A percentile compares a stretch with the other conserved stretches of the same genome.
Evolutionary conservation across 2,329 filamentous ascomycete species (phyloP).

Genomic region (Fusarium verrucosum): DNA sequence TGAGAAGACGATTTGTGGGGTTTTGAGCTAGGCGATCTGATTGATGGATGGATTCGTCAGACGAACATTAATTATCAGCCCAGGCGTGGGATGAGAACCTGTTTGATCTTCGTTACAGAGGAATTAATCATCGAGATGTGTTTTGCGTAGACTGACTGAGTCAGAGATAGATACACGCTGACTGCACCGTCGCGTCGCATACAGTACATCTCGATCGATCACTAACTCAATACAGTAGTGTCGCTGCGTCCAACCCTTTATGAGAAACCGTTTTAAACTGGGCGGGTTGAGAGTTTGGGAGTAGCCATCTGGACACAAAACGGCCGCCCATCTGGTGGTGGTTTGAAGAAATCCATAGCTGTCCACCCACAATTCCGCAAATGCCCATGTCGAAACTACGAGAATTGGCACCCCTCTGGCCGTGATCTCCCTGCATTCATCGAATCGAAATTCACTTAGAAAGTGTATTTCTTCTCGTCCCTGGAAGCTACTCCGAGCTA

Average conservation of each 20-base stretch:
- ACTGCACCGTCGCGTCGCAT: not conserved
- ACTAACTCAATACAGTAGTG: not conserved
- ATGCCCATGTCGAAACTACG: constrained; percentile 1
- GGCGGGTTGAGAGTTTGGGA: not conserved
- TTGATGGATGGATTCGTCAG: not conserved
- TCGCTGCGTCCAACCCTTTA: constrained; percentile 15
- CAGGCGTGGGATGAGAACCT: constrained; percentile 20
- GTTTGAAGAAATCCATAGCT: constrained; percentile 3
- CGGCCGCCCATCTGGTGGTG: constrained; percentile 5
- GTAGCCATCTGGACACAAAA: constrained; percentile 27
- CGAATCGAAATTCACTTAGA: not conserved
- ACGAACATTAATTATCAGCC: not conserved
- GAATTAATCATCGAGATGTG: constrained; percentile 18
- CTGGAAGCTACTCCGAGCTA: not conserved
- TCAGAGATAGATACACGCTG: not conserved
- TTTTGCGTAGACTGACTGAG: not conserved
- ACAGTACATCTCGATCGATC: constrained; percentile 22
- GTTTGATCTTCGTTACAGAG: constrained; percentile 33
- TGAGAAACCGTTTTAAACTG: constrained; percentile 41
- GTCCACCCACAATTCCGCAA: constrained; percentile 17
- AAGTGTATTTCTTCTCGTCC: not conserved
- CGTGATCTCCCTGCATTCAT: not conserved
- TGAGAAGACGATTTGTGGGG: constrained; percentile 28
- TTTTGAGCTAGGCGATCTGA: constrained; percentile 3
- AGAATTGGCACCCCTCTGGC: not conserved